Evolutionary conservation across 2,329 filamentous ascomycete species (phyloP).

Genomic region (Trichoderma asperellum): DNA sequence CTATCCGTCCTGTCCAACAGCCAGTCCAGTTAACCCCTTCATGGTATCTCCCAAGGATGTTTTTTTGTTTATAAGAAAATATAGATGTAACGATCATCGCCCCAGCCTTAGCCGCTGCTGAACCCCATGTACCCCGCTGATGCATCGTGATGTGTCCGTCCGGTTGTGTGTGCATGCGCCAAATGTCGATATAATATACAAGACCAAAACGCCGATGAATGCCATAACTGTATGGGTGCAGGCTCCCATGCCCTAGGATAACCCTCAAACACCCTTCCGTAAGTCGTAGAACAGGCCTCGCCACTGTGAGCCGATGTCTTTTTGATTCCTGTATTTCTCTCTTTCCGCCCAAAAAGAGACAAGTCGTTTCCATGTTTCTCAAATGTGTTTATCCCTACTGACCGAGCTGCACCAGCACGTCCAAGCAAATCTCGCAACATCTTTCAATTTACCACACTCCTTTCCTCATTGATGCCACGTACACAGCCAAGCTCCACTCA

Average conservation of each 20-base stretch:
- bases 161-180: constrained; percentile 22
- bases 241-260: not conserved
- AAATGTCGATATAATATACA: constrained; percentile 21
- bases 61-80: not conserved
- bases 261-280: constrained; percentile 1
- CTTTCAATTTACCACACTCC: not conserved
- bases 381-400: not conserved
- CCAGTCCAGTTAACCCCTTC: not conserved
- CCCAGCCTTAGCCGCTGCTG: not conserved
- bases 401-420: not conserved
- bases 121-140: constrained; percentile 3
- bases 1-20: constrained; percentile 1
- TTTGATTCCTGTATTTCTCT: not conserved
- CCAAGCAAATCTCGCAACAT: not conserved
- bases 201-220: constrained; percentile 25
- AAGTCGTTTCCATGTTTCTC: not conserved
- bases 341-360: not conserved
- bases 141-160: constrained; percentile 21
- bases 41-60: constrained; percentile 12
- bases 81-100: not conserved
- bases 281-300: constrained; percentile 6
- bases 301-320: not conserved
- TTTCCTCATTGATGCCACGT: constrained; percentile 22
- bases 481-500: constrained; percentile 9
- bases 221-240: not conserved